Conservation (phyloP, 2,329 filamentous ascomycete species). For the Massarina eburnea region DNA sequence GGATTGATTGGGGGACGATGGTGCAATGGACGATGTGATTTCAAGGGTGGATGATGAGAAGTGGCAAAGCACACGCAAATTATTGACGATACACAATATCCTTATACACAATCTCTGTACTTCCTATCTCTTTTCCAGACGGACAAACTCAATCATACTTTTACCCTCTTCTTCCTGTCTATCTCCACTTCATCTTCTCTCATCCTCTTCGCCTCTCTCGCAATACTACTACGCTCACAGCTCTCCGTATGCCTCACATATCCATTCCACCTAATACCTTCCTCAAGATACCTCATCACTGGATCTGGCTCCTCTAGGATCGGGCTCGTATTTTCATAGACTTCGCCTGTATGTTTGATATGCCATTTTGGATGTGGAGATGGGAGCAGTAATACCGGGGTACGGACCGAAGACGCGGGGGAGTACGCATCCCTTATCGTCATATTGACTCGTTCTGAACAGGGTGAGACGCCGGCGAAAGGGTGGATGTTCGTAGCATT, state of each 20-base stretch:
- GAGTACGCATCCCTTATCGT: not conserved
- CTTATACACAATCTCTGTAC: not conserved
- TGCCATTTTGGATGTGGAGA: constrained; percentile 20
- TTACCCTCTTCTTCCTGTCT: not conserved
- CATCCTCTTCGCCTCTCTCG: constrained; percentile 9
- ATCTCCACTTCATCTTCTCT: not conserved
- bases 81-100: too few species aligned
- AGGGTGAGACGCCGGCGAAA: too few species aligned
- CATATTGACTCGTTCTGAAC: too few species aligned
- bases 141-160: not conserved
- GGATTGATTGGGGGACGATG: constrained; percentile 18
- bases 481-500: too few species aligned
- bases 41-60: too few species aligned
- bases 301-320: constrained; percentile 15
- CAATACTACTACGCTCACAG: constrained; percentile 12
- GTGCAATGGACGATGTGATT: constrained; percentile 30
- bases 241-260: constrained; percentile 13
- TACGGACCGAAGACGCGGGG: constrained; percentile 15
- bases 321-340: constrained; percentile 9
- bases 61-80: not conserved
- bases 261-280: constrained; percentile 5
- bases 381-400: constrained; percentile 8
- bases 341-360: constrained; percentile 4
- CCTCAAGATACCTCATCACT: constrained; percentile 7
- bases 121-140: not conserved